phyloP scores from a whole-genome alignment of 2,329 filamentous ascomycete genomes.

The Phialophora tarda region DNA sequence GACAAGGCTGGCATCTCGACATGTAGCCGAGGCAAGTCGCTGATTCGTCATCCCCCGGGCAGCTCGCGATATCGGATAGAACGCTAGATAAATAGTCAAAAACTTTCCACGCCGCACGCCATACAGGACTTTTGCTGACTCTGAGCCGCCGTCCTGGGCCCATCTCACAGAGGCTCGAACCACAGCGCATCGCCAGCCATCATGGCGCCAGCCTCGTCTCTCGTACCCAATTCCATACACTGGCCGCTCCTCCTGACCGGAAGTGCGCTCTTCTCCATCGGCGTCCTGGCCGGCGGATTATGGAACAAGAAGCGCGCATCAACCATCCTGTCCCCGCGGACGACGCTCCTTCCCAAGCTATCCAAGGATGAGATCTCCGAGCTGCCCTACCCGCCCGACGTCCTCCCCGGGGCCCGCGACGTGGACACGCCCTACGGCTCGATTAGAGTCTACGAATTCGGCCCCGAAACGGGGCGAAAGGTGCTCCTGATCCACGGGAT shows the following conservation, averaged over 20 bases:
- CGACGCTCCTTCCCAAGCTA: slow-evolving; percentile 44
- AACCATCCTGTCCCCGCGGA: slow-evolving; percentile 45
- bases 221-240: slow-evolving; percentile 9
- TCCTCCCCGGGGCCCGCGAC: slow-evolving; percentile 71
- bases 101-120: neutral
- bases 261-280: slow-evolving; percentile 27
- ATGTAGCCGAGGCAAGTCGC: slow-evolving; percentile 11
- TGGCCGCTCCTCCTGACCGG: slow-evolving; percentile 22
- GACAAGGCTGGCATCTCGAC: neutral
- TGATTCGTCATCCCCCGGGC: slow-evolving; percentile 17
- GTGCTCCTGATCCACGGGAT: slow-evolving; percentile 82
- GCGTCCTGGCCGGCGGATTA: slow-evolving; percentile 24
- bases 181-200: neutral
- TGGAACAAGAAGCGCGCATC: slow-evolving; percentile 15
- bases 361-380: slow-evolving; percentile 47
- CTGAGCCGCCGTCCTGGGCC: neutral
- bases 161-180: neutral
- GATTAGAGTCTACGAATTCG: slow-evolving; percentile 80
- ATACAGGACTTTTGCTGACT: neutral
- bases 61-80: slow-evolving; percentile 9
- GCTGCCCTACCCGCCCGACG: slow-evolving; percentile 71
- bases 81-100: neutral
- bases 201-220: slow-evolving; percentile 3
- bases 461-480: slow-evolving; percentile 71
- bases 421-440: slow-evolving; percentile 68